Percentiles rank a stretch among this genome's conserved stretches.
Evolutionary conservation across 768 basidiomycete species (phyloP).

Genomic region (Tricholoma furcatifolium): DNA sequence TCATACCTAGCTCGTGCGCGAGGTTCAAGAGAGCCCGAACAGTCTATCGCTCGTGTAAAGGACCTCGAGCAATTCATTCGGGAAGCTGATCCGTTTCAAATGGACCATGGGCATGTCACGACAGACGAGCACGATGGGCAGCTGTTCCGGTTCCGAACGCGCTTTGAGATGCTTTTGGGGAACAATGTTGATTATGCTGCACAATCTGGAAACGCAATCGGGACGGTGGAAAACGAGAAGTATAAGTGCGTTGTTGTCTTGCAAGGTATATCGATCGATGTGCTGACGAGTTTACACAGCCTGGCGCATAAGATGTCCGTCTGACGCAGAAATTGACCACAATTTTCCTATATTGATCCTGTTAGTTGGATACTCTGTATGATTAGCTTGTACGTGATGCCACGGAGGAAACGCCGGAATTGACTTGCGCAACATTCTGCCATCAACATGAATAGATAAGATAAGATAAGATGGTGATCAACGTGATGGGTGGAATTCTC

Average conservation of each 20-base stretch:
- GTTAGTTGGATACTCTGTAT: no score
- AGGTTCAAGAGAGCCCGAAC: conserved; percentile 70
- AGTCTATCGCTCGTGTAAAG: conserved; percentile 52
- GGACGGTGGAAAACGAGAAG: no score
- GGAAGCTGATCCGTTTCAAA: conserved; percentile 53
- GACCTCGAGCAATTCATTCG: conserved; percentile 71
- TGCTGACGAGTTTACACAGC: no score
- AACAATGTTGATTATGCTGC: conserved; percentile 33
- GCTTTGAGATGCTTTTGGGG: conserved; percentile 49
- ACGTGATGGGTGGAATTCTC: conserved; percentile 26
- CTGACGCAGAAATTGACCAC: no score
- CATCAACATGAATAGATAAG: conserved; percentile 21
- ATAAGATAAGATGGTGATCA: conserved; percentile 36
- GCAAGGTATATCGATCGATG: no score
- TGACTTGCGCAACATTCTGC: not conserved
- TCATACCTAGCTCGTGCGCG: conserved; percentile 64
- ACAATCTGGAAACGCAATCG: no score
- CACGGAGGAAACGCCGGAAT: no score
- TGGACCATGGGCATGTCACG: conserved; percentile 52
- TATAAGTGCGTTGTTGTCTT: no score
- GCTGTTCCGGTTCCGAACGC: conserved; percentile 33
- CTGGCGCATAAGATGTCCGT: no score
- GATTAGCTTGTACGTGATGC: no score
- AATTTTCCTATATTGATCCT: no score
- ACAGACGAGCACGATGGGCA: conserved; percentile 35